Percentiles rank a stretch among this genome's conserved stretches.
Conservation (phyloP, 2,329 filamentous ascomycete genomes). For the Paraphaeosphaeria minitans region DNA sequence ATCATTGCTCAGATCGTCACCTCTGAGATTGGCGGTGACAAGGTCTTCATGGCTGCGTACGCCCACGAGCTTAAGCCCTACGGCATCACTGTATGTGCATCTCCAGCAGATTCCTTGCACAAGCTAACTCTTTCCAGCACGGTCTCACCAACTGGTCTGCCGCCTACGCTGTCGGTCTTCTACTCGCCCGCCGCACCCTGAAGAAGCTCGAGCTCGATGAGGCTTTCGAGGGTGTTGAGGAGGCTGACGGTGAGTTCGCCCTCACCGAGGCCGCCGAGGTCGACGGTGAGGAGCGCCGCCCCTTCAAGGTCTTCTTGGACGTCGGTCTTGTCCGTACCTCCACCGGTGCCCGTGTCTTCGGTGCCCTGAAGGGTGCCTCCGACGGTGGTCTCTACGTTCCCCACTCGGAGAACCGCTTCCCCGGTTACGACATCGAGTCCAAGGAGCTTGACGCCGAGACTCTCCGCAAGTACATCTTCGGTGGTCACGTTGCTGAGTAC, state of each 20-base stretch:
- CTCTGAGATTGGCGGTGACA: conserved; percentile 96
- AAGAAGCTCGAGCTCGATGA: conserved; percentile 96
- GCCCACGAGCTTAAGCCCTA: conserved; percentile 97
- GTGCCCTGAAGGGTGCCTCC: conserved; percentile 99
- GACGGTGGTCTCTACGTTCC: conserved; percentile 97
- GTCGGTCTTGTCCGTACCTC: conserved; percentile 97
- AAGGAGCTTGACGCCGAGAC: conserved; percentile 98
- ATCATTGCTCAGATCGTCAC: conserved; percentile 97
- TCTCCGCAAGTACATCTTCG: conserved; percentile 99
- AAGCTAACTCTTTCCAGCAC: conserved; percentile 56
- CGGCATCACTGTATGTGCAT: conserved; percentile 69
- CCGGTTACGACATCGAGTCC: conserved; percentile 93
- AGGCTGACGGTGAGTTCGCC: conserved; percentile 93
- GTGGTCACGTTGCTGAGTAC: conserved; percentile 98
- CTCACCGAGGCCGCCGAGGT: conserved; percentile 95
- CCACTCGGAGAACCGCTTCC: conserved; percentile 99
- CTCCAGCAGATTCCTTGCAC: background rate
- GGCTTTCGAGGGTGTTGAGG: conserved; percentile 93
- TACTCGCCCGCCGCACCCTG: conserved; percentile 94
- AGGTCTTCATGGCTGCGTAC: conserved; percentile 72
- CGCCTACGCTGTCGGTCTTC: conserved; percentile 94
- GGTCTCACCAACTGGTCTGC: conserved; percentile 99
- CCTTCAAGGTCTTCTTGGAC: conserved; percentile 99
- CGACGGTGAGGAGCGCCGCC: conserved; percentile 85
- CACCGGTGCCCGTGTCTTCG: conserved; percentile 98